Percentiles rank a stretch among this genome's conserved stretches.
Conservation (phyloP, 2,329 filamentous ascomycete species). For the Orbilia brochopaga region DNA sequence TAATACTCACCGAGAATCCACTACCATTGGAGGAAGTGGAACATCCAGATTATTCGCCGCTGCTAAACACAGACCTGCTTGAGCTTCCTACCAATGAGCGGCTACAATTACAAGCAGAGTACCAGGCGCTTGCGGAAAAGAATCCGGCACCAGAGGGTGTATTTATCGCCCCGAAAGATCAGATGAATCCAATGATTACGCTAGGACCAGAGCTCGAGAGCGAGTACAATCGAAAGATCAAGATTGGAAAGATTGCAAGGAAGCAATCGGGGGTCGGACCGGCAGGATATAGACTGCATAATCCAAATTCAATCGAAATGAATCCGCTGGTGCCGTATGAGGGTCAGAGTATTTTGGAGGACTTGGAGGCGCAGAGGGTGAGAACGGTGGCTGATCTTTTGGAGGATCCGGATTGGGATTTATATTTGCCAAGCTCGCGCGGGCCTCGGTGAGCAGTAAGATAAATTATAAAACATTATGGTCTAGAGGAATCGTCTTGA, state of each 20-base stretch:
- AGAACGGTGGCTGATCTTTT: constrained; percentile 11
- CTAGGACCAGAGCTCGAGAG: background rate
- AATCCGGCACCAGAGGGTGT: constrained; percentile 1
- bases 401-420: constrained; percentile 34
- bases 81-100: constrained; percentile 5
- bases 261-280: background rate
- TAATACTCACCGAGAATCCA: constrained; percentile 15
- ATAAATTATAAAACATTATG: background rate
- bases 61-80: background rate
- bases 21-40: background rate
- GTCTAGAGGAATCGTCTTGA: background rate
- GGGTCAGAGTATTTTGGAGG: constrained; percentile 11
- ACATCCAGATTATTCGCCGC: background rate
- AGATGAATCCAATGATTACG: too few species aligned
- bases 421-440: constrained; percentile 15
- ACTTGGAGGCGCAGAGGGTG: constrained; percentile 16
- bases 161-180: background rate
- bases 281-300: constrained; percentile 5
- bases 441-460: background rate
- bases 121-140: background rate
- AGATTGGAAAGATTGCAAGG: constrained; percentile 23
- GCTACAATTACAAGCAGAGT: background rate
- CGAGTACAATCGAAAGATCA: constrained; percentile 16
- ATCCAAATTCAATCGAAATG: constrained; percentile 36
- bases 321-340: constrained; percentile 9